Conservation (phyloP, 2,329 filamentous ascomycete species). For the Beauveria scarabaeidicola region DNA sequence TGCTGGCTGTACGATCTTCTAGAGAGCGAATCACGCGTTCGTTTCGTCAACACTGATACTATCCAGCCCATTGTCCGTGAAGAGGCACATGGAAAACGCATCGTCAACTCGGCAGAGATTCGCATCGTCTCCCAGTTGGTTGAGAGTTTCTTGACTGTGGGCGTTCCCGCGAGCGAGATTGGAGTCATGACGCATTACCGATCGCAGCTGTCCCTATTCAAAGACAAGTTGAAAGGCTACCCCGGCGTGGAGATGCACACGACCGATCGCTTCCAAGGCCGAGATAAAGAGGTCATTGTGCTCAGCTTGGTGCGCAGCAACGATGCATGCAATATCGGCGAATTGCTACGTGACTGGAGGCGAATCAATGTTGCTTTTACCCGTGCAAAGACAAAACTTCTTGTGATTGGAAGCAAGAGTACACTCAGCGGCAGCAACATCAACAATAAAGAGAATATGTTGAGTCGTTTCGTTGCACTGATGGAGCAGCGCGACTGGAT, state of each 20-base stretch:
- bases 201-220: conserved; percentile 77
- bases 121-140: conserved; percentile 72
- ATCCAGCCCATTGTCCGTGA: conserved; percentile 59
- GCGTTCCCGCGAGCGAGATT: conserved; percentile 67
- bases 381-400: conserved; percentile 80
- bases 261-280: conserved; percentile 90
- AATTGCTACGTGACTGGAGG: conserved; percentile 83
- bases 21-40: conserved; percentile 61
- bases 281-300: conserved; percentile 89
- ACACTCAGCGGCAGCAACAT: conserved; percentile 57
- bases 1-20: conserved; percentile 77
- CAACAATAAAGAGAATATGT: conserved; percentile 63
- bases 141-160: conserved; percentile 64
- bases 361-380: conserved; percentile 95
- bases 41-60: conserved; percentile 83
- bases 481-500: conserved; percentile 77
- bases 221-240: conserved; percentile 56
- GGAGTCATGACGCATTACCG: conserved; percentile 97
- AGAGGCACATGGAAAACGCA: conserved; percentile 70
- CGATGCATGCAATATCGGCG: conserved; percentile 72
- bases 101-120: conserved; percentile 81
- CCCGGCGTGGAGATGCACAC: conserved; percentile 84
- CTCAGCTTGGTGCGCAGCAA: conserved; percentile 85
- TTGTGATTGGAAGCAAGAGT: conserved; percentile 73
- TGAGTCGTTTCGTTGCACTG: conserved; percentile 65